phyloP scores from a whole-genome alignment of 176 grass and related monocot genomes.

The Leersia perrieri region DNA sequence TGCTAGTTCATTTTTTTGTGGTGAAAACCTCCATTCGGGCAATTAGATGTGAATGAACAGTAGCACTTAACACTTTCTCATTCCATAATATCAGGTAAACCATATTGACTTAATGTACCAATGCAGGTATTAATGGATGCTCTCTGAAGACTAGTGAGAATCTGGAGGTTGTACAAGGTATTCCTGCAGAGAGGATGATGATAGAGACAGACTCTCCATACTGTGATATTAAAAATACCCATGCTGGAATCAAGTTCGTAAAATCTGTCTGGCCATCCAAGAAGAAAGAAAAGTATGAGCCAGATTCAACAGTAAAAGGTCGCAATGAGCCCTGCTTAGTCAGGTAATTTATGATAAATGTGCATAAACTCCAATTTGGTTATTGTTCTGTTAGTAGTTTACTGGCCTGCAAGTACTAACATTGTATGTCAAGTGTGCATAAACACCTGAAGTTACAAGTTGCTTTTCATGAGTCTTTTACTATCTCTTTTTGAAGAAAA shows the following conservation, averaged over 20 bases:
- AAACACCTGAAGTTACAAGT: neutral
- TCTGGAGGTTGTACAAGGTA: constrained; percentile 67
- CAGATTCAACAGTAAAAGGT: constrained; percentile 65
- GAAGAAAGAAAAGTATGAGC: constrained; percentile 95
- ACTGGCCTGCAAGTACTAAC: neutral
- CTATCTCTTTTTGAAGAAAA: neutral
- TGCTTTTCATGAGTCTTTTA: neutral
- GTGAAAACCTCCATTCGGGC: constrained; percentile 8
- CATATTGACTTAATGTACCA: constrained; percentile 9
- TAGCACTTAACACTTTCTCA: neutral
- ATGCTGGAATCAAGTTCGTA: constrained; percentile 79
- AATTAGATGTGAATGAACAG: neutral
- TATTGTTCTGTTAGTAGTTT: neutral
- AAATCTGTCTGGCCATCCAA: constrained; percentile 89
- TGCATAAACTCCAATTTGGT: neutral
- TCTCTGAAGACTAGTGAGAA: constrained; percentile 87
- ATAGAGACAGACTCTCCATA: constrained; percentile 97
- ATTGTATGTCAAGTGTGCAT: neutral
- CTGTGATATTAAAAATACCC: constrained; percentile 92
- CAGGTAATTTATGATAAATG: constrained; percentile 50
- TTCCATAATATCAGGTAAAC: neutral
- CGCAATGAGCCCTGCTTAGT: constrained; percentile 92
- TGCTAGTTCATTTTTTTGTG: neutral
- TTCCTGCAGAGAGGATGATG: constrained; percentile 89
- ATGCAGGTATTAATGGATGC: constrained; percentile 79